These are phyloP conservation scores for Cutaneotrichosporon dermatis DNA, from an alignment of 1,284 basidiomycete species.

Conservation along the genomic window DNA sequence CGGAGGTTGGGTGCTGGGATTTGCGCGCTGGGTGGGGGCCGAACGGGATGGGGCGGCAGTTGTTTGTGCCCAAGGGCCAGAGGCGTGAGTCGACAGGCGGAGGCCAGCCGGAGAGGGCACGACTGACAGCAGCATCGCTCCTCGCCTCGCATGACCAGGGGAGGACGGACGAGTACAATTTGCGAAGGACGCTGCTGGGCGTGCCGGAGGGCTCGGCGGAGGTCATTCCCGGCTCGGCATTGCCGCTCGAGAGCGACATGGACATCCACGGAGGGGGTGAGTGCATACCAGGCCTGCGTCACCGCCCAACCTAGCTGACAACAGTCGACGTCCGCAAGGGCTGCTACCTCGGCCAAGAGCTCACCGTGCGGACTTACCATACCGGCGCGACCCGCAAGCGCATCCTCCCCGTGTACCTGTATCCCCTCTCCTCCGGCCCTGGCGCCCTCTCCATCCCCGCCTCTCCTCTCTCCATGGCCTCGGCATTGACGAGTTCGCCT, in stretches of 20 bases:
- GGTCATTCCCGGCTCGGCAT: constrained; percentile 67
- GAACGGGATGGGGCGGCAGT: constrained; percentile 67
- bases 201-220: constrained; percentile 83
- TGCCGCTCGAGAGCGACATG: constrained; percentile 91
- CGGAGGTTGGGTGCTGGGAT: constrained; percentile 55
- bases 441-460: neutral
- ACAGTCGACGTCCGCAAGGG: constrained; percentile 95
- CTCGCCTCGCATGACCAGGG: neutral
- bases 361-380: constrained; percentile 94
- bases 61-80: constrained; percentile 65
- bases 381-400: constrained; percentile 90
- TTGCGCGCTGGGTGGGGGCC: constrained; percentile 56
- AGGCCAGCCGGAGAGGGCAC: neutral
- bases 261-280: constrained; percentile 87
- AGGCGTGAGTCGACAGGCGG: constrained; percentile 57
- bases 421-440: neutral
- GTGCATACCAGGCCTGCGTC: constrained; percentile 33
- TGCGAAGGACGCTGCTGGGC: constrained; percentile 73
- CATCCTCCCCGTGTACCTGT: constrained; percentile 66
- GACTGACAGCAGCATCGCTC: neutral
- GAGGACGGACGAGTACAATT: constrained; percentile 55
- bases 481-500: neutral
- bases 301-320: neutral
- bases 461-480: neutral
- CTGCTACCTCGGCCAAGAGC: constrained; percentile 96